A percentile compares a stretch with the other conserved stretches of the same genome.
Evolutionary conservation across 2,329 filamentous ascomycete species (phyloP).

Genomic region (Colletotrichum sp.): DNA sequence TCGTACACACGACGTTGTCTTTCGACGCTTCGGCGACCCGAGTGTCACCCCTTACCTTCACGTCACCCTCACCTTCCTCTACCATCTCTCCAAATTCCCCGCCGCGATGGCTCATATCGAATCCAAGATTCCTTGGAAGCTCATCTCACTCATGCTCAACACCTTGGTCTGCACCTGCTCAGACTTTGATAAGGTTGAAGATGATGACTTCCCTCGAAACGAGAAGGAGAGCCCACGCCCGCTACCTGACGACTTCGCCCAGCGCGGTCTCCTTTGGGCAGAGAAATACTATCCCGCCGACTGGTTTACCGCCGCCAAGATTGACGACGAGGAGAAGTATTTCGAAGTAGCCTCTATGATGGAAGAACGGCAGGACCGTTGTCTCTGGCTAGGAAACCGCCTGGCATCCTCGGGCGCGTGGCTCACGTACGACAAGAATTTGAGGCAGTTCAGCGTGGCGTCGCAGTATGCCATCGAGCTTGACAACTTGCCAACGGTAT

Average conservation of each 20-base stretch:
- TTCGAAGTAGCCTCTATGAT: constrained; percentile 66
- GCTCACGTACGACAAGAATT: constrained; percentile 46
- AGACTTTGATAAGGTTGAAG: constrained; percentile 24
- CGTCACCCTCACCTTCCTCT: constrained; percentile 63
- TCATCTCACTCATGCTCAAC: constrained; percentile 46
- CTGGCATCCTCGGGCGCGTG: constrained; percentile 48
- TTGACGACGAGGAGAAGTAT: constrained; percentile 71
- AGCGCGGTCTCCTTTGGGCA: constrained; percentile 67
- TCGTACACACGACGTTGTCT: background rate
- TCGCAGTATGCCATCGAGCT: constrained; percentile 33
- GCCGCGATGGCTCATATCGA: constrained; percentile 49
- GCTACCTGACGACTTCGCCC: constrained; percentile 70
- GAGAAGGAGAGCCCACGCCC: constrained; percentile 53
- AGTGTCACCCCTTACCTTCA: constrained; percentile 57
- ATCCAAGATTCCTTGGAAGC: constrained; percentile 55
- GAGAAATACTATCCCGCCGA: constrained; percentile 60
- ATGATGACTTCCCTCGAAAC: constrained; percentile 49
- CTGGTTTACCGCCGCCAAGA: constrained; percentile 62
- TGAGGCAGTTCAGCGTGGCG: constrained; percentile 42
- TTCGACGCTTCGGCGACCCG: background rate
- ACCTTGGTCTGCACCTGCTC: constrained; percentile 26
- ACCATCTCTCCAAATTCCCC: constrained; percentile 44
- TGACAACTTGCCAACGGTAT: rapidly evolving
- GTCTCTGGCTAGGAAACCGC: constrained; percentile 60
- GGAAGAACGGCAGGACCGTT: constrained; percentile 60